These are phyloP conservation scores for Berkeleyomyces basicola DNA, from an alignment of 2,329 filamentous ascomycete genomes.

Conservation along the genomic window DNA sequence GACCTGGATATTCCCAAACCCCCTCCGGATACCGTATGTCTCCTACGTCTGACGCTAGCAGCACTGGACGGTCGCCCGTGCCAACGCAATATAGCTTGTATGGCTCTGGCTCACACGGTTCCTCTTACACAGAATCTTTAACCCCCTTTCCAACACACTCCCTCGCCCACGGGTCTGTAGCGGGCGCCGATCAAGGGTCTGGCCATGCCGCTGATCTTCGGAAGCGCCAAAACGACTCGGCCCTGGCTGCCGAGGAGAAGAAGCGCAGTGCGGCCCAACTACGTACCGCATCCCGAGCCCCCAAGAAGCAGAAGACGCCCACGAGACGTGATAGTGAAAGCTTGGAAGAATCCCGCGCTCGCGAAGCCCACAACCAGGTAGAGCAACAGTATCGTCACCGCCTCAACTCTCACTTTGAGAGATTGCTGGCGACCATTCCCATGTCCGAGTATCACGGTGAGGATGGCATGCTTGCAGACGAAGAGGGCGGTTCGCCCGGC, in stretches of 20 bases:
- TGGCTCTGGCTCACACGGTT: slow-evolving; percentile 3
- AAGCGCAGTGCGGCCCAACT: slow-evolving; percentile 13
- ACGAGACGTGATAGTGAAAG: slow-evolving; percentile 24
- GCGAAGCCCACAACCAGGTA: slow-evolving; percentile 28
- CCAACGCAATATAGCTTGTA: not conserved
- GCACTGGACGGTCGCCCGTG: not conserved
- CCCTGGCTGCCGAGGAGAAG: slow-evolving; percentile 11
- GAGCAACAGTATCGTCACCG: slow-evolving; percentile 33
- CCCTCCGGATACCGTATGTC: slow-evolving; percentile 4
- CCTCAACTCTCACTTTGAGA: slow-evolving; percentile 30
- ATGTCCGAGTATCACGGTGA: slow-evolving; percentile 19
- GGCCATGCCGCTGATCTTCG: not conserved
- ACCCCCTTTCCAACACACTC: not conserved
- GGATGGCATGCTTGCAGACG: slow-evolving; percentile 16
- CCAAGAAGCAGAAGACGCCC: slow-evolving; percentile 13
- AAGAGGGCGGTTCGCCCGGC: slow-evolving; percentile 18
- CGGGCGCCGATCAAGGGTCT: not conserved
- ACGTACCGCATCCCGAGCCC: slow-evolving; percentile 15
- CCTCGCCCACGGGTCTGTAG: not conserved
- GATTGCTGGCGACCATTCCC: slow-evolving; percentile 26
- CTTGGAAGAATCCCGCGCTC: slow-evolving; percentile 23
- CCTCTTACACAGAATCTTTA: slow-evolving; percentile 4
- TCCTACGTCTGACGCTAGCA: not conserved
- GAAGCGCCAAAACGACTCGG: slow-evolving; percentile 12
- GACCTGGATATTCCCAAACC: not conserved